phyloP scores from a whole-genome alignment of 2,329 filamentous ascomycete genomes.

The Alternaria viburni region DNA sequence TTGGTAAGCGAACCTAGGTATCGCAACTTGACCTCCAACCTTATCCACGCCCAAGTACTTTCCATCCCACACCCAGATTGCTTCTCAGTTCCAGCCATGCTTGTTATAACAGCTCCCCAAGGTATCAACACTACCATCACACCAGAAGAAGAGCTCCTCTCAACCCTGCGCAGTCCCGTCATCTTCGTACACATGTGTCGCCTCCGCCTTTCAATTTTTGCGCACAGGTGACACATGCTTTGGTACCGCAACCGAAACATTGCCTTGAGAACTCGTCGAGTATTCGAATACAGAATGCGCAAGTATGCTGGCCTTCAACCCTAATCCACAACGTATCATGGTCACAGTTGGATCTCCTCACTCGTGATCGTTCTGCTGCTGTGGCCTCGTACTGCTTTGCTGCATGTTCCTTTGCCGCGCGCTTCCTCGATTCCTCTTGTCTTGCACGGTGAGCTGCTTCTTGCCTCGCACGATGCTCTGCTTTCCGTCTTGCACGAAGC shows the following conservation, averaged over 20 bases:
- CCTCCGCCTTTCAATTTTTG: not conserved
- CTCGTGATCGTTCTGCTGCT: not conserved
- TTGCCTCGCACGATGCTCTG: not conserved
- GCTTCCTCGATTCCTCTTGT: not conserved
- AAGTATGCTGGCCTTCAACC: not conserved
- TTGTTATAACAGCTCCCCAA: not conserved
- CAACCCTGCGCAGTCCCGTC: not conserved
- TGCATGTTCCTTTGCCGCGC: not conserved
- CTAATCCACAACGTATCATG: not conserved
- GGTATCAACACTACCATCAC: not conserved
- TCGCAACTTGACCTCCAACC: not conserved
- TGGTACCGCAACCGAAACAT: not conserved
- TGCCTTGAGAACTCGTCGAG: not conserved
- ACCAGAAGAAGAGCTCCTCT: not conserved
- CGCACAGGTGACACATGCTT: not conserved
- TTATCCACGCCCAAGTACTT: not conserved
- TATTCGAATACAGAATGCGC: not conserved
- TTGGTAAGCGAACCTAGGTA: not conserved
- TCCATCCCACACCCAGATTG: not conserved
- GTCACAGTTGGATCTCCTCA: not conserved
- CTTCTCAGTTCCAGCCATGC: not conserved
- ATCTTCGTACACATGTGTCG: not conserved
- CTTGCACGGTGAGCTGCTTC: not conserved
- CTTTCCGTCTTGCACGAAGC: not conserved
- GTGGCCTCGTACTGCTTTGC: not conserved